phyloP scores from a whole-genome alignment of 768 basidiomycete genomes.

The Infundibulicybe gibba region DNA sequence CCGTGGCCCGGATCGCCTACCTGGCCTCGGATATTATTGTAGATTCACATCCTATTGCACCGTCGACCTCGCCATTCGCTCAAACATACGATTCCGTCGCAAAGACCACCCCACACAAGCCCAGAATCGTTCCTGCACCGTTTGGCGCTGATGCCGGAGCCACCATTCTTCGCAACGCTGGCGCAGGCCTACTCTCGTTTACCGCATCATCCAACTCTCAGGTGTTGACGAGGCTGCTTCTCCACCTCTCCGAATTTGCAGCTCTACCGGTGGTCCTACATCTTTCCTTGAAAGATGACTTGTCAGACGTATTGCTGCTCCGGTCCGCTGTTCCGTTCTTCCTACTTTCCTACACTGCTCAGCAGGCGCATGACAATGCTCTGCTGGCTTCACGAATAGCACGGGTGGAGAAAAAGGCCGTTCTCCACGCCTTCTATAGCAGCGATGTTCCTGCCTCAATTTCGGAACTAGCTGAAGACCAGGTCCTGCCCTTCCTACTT shows the following conservation, averaged over 20 bases:
- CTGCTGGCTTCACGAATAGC: conserved; percentile 83
- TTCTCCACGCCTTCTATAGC: conserved; percentile 82
- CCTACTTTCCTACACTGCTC: conserved; percentile 69
- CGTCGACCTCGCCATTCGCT: conserved; percentile 38
- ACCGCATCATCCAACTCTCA: conserved; percentile 51
- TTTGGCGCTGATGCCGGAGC: conserved; percentile 64
- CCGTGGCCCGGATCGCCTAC: conserved; percentile 70
- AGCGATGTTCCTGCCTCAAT: conserved; percentile 32
- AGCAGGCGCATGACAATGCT: conserved; percentile 89
- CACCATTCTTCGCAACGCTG: conserved; percentile 46
- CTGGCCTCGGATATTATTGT: conserved; percentile 66
- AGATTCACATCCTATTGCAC: conserved; percentile 45
- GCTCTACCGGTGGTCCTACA: conserved; percentile 67
- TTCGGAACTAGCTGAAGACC: conserved; percentile 54
- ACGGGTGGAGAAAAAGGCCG: conserved; percentile 60
- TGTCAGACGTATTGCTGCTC: conserved; percentile 73
- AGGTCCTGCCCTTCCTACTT: conserved; percentile 58
- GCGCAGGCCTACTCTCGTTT: conserved; percentile 52
- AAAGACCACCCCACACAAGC: conserved; percentile 29
- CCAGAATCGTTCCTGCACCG: conserved; percentile 48
- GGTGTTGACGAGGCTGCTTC: conserved; percentile 55
- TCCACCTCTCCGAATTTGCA: conserved; percentile 68
- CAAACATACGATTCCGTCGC: conserved; percentile 32
- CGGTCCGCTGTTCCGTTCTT: conserved; percentile 80
- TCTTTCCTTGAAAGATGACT: conserved; percentile 59